Evolutionary conservation across 1,284 basidiomycete species (phyloP).

Genomic region (Mycena citricolor): DNA sequence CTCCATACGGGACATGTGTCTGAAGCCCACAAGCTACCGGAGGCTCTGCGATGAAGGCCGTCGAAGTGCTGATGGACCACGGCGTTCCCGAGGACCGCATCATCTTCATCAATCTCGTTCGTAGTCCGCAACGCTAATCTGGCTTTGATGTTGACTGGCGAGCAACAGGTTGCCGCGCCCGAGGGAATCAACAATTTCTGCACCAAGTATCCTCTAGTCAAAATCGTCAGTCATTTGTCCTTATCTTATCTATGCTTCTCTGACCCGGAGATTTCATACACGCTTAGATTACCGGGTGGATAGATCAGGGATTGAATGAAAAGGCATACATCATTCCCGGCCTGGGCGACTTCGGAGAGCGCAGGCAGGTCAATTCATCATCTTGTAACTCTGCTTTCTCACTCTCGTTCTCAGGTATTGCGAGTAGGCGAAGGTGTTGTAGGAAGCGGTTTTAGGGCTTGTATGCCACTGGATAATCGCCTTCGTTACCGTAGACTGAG

Average conservation of each 20-base stretch:
- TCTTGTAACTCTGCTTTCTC: too few species aligned
- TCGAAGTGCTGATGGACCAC: constrained; percentile 89
- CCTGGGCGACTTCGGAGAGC: constrained; percentile 89
- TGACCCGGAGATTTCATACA: too few species aligned
- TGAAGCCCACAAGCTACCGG: constrained; percentile 74
- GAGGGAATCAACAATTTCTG: constrained; percentile 89
- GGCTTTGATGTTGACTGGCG: too few species aligned
- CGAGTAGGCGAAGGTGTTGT: too few species aligned
- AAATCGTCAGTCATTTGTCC: constrained; percentile 83
- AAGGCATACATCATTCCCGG: constrained; percentile 89
- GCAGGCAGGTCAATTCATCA: constrained; percentile 54
- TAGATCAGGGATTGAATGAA: constrained; percentile 92
- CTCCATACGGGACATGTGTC: neutral
- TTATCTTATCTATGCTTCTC: too few species aligned
- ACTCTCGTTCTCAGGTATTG: too few species aligned
- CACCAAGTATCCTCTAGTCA: constrained; percentile 75
- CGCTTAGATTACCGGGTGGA: constrained; percentile 89
- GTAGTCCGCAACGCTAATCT: too few species aligned
- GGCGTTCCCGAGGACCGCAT: constrained; percentile 90
- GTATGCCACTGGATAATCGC: too few species aligned
- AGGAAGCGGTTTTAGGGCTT: too few species aligned
- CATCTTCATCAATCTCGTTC: constrained; percentile 94
- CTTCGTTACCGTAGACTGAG: too few species aligned
- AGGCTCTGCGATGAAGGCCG: constrained; percentile 96
- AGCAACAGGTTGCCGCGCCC: constrained; percentile 89